phyloP scores from a whole-genome alignment of 208 protist species.

The Trypanosoma melophagium region DNA sequence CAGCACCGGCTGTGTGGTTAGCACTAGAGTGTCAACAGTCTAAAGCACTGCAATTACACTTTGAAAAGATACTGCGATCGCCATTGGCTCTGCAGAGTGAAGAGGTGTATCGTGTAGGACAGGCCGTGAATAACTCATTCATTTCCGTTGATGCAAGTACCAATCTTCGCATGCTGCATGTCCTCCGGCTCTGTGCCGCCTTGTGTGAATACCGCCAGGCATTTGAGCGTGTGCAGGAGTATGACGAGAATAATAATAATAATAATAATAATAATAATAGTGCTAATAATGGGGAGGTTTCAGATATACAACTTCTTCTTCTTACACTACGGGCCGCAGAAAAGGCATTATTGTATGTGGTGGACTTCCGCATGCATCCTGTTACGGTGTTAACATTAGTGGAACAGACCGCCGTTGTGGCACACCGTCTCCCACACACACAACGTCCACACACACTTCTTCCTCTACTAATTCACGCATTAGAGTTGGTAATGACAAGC shows the following conservation, averaged over 20 bases:
- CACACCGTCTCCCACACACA: constrained; percentile 16
- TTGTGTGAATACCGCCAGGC: constrained; percentile 53
- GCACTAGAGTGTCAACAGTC: constrained; percentile 61
- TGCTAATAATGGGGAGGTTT: not conserved
- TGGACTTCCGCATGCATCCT: constrained; percentile 53
- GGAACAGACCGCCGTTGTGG: constrained; percentile 40
- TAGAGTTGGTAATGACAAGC: constrained; percentile 43
- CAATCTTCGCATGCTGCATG: constrained; percentile 44
- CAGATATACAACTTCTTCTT: constrained; percentile 8
- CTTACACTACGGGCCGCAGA: constrained; percentile 43
- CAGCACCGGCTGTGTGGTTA: constrained; percentile 58
- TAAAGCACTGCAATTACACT: constrained; percentile 43
- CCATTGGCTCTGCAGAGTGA: constrained; percentile 36
- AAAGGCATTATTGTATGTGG: constrained; percentile 38
- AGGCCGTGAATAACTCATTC: constrained; percentile 66
- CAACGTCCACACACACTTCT: constrained; percentile 32
- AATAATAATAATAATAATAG: not conserved
- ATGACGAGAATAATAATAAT: not conserved
- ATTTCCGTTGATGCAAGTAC: constrained; percentile 47
- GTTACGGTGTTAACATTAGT: constrained; percentile 46
- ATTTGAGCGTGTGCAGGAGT: not conserved
- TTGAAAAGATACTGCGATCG: constrained; percentile 38
- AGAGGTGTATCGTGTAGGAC: constrained; percentile 52
- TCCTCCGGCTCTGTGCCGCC: constrained; percentile 51
- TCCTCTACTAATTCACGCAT: constrained; percentile 51